Evolutionary conservation across 225 moss, liverwort and hornwort species (phyloP), one percentile per base, ranked within the genome.

Genomic region (Neckera pumila): DNA sequence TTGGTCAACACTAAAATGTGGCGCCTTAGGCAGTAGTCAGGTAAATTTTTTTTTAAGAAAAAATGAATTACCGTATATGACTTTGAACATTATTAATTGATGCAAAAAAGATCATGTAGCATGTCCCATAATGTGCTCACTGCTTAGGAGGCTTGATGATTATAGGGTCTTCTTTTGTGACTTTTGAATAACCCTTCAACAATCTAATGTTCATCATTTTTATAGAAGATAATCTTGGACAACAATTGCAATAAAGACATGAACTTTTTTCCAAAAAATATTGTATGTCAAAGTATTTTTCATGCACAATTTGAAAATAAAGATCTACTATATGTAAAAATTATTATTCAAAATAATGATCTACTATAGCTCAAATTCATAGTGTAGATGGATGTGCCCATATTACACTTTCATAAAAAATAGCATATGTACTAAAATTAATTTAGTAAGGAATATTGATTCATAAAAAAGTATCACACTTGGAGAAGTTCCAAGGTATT

Each of bases 1-100:
- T 14, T 49, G 31, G 7, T 33, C 4, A 21, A 33, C 3, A 49
- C 12, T 5, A 49, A 75, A 49, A 33, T 51, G 20, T 20, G 7
- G 6, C 7, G 0, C 12, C 20, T 20, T 21, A 22, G 3, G 7
- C 14, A 76, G 34, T 51, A 49, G 14, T 8, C 2, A 0, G 13
- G 0, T 7, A 5, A 7, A 7, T 14, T 33, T 8, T 8, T 51
- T 13, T 34, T 26, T 13, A 3, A 1, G 4, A 0, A 20, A 0
- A 21, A 34, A 5, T 14, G 5, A 34, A 13, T 13, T 74, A 9
- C 0, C 0, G 0, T 22, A 21, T 8, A 8, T 13, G 5, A 34
- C 22, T 34, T 76, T 34, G 8, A 34, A 34, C 3, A 76, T 53
- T 14, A 14, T 51, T 1, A 13, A 22, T 34, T 51, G 34, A 13